Evolutionary conservation across 1,284 basidiomycete genomes (phyloP).

Genomic region (Cystobasidium sp.): DNA sequence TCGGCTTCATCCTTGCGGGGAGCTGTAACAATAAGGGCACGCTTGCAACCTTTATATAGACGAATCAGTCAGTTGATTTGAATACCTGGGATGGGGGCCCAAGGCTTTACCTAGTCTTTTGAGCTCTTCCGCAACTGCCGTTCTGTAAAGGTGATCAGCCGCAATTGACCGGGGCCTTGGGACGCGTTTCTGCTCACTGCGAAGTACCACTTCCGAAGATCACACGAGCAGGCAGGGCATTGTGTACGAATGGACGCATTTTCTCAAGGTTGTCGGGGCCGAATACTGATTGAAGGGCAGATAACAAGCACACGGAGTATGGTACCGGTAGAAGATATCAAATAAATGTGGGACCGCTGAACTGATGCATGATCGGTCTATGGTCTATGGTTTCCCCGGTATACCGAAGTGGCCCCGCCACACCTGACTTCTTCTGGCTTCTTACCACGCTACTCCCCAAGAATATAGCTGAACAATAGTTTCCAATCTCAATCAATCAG

Average conservation of each 20-base stretch:
- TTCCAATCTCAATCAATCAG: neutral
- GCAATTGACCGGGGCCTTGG: neutral
- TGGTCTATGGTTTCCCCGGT: too few relatives aligned
- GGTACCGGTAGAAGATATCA: too few relatives aligned
- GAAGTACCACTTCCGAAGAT: conserved; percentile 60
- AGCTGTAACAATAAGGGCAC: conserved; percentile 52
- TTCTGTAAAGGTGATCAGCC: conserved; percentile 8
- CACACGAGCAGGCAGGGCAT: conserved; percentile 59
- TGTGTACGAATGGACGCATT: conserved; percentile 58
- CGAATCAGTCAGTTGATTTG: conserved; percentile 53
- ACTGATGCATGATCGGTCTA: too few relatives aligned
- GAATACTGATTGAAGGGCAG: too few relatives aligned
- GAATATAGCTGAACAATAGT: neutral
- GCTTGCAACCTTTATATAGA: conserved; percentile 53
- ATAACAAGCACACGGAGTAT: too few relatives aligned
- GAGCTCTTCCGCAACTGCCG: conserved; percentile 58
- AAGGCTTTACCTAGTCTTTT: conserved; percentile 54
- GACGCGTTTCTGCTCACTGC: conserved; percentile 12
- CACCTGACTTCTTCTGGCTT: too few relatives aligned
- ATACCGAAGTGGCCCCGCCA: too few relatives aligned
- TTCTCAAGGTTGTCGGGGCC: neutral
- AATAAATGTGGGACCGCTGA: too few relatives aligned
- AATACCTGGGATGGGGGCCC: conserved; percentile 56
- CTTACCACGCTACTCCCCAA: too few relatives aligned
- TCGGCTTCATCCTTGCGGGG: conserved; percentile 30